Percentiles rank a stretch among this genome's conserved stretches.
Evolutionary conservation across 441 rosid species (phyloP).

Genomic region (Kokia cookei): DNA sequence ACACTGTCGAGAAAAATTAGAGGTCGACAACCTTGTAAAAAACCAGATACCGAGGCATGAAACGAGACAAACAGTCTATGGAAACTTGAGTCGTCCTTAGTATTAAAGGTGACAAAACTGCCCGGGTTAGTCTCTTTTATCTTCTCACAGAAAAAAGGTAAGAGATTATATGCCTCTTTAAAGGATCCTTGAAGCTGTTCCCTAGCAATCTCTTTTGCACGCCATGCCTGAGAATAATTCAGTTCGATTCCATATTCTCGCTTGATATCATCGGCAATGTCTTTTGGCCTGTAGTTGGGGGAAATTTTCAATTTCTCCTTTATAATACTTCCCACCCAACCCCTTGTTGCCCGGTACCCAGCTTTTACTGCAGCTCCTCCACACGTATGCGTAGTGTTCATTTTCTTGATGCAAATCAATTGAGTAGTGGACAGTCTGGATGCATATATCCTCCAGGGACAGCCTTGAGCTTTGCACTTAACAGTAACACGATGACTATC

Average conservation of each 20-base stretch:
- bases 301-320: conserved; percentile 63
- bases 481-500: conserved; percentile 69
- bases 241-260: conserved; percentile 67
- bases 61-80: conserved; percentile 67
- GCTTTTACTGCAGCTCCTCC: conserved; percentile 64
- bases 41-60: conserved; percentile 63
- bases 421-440: conserved; percentile 63
- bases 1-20: conserved; percentile 57
- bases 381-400: conserved; percentile 55
- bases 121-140: conserved; percentile 80
- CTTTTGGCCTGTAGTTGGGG: conserved; percentile 67
- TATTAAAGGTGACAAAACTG: conserved; percentile 51
- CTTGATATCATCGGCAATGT: conserved; percentile 61
- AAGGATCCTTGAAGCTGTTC: conserved; percentile 78
- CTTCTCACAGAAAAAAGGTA: conserved; percentile 67
- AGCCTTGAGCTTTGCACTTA: conserved; percentile 64
- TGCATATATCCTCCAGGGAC: conserved; percentile 77
- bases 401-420: conserved; percentile 60
- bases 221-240: conserved; percentile 74
- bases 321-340: conserved; percentile 71
- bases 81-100: conserved; percentile 68
- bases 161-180: conserved; percentile 60
- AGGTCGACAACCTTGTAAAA: conserved; percentile 67
- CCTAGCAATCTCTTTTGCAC: conserved; percentile 72
- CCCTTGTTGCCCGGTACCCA: conserved; percentile 61